Evolutionary conservation across 495 filamentous ascomycete genomes (phyloP).

Genomic region (Bathelium albidoporum): DNA sequence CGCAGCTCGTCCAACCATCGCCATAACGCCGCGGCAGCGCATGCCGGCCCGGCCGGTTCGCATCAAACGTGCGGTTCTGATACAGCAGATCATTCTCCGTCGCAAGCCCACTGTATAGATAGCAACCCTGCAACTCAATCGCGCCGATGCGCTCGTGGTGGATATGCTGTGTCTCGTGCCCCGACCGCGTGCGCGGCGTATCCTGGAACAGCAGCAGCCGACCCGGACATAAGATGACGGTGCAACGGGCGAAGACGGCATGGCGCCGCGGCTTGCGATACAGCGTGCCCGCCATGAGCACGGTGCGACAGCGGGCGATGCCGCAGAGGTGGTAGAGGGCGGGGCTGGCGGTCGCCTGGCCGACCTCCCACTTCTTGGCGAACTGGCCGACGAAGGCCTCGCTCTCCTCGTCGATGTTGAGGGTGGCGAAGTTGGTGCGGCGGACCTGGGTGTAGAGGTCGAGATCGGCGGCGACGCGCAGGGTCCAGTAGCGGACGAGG

Average conservation of each 20-base stretch:
- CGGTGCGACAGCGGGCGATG: constrained; percentile 53
- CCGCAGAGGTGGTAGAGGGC: constrained; percentile 61
- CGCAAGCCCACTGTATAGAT: constrained; percentile 59
- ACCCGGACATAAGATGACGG: constrained; percentile 54
- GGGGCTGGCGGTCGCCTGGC: constrained; percentile 51
- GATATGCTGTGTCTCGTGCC: constrained; percentile 48
- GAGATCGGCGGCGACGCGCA: constrained; percentile 47
- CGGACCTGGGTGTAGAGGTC: constrained; percentile 46
- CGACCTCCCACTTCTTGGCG: constrained; percentile 65
- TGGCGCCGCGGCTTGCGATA: constrained; percentile 59
- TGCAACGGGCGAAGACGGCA: constrained; percentile 50
- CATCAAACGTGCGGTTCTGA: constrained; percentile 59
- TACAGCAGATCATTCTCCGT: constrained; percentile 61
- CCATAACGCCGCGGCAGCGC: constrained; percentile 56
- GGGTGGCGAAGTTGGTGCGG: constrained; percentile 47
- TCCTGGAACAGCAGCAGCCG: constrained; percentile 56
- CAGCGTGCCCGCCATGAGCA: constrained; percentile 42
- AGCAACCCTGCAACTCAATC: constrained; percentile 57
- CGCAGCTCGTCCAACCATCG: constrained; percentile 55
- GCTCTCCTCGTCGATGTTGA: constrained; percentile 60
- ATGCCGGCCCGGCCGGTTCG: constrained; percentile 53
- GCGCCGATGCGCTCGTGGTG: constrained; percentile 51
- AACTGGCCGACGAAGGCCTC: constrained; percentile 61
- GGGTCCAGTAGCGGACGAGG: constrained; percentile 57
- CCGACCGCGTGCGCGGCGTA: constrained; percentile 45